Percentiles rank a stretch among this genome's conserved stretches.
phyloP scores from a whole-genome alignment of 352 stramenopile species.

The Phytophthora sojae region DNA sequence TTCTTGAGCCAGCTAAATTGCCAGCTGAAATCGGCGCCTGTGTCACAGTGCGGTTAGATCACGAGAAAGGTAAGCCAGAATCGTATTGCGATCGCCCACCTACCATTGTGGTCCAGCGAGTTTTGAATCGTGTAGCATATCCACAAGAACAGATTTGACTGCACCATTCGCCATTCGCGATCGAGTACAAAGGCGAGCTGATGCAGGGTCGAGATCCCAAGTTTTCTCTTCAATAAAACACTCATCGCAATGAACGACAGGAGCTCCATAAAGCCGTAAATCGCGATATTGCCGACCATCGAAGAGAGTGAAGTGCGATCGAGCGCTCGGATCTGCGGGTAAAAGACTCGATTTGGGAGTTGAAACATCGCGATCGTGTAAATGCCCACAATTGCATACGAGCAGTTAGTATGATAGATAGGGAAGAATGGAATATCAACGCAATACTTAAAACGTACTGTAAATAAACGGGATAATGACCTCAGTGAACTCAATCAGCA shows the following conservation, averaged over 20 bases:
- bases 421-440: not conserved
- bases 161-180: conserved; percentile 41
- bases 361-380: conserved; percentile 46
- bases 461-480: conserved; percentile 49
- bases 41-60: not conserved
- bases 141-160: conserved; percentile 57
- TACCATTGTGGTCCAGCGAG: conserved; percentile 45
- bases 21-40: conserved; percentile 37
- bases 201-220: conserved; percentile 35
- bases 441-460: conserved; percentile 18
- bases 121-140: conserved; percentile 50
- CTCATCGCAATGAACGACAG: conserved; percentile 29
- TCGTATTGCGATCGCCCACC: not conserved
- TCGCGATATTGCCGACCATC: conserved; percentile 42
- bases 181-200: conserved; percentile 55
- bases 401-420: not conserved
- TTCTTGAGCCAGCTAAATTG: conserved; percentile 21
- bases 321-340: conserved; percentile 39
- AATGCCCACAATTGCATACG: conserved; percentile 9
- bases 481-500: conserved; percentile 47
- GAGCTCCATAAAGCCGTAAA: conserved; percentile 41
- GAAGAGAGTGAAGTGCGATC: conserved; percentile 6
- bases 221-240: conserved; percentile 27
- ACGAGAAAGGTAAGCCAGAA: not conserved
- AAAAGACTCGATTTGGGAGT: conserved; percentile 42